A percentile compares a stretch with the other conserved stretches of the same genome.
Conservation (phyloP, 257 asterid species). For the Cinchona pubescens region DNA sequence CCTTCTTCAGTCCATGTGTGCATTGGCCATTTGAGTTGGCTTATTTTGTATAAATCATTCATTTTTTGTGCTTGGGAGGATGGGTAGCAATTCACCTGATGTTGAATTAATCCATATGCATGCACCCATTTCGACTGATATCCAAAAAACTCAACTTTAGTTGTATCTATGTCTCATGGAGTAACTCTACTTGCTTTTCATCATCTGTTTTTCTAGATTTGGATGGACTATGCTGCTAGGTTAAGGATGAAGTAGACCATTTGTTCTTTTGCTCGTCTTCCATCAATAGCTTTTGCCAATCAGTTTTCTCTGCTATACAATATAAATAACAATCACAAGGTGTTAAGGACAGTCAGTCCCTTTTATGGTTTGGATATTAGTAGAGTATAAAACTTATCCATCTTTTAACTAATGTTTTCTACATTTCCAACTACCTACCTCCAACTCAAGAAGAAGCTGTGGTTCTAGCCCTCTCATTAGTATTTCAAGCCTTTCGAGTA, state of each 20-base stretch:
- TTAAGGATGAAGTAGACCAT: not conserved
- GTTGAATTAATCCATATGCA: not conserved
- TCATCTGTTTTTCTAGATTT: not conserved
- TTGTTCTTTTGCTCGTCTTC: not conserved
- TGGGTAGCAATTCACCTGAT: not conserved
- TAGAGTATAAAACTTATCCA: too few relatives aligned
- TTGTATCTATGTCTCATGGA: not conserved
- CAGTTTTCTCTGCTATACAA: not conserved
- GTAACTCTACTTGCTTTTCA: not conserved
- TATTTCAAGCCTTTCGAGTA: not conserved
- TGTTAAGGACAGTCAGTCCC: not conserved
- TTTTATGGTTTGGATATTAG: too few relatives aligned
- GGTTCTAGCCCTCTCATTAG: not conserved
- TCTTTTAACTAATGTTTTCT: not conserved
- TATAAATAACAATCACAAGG: not conserved
- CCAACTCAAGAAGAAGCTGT: not conserved
- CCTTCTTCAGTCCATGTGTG: not conserved
- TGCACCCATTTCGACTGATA: not conserved
- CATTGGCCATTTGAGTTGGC: slow-evolving; percentile 2
- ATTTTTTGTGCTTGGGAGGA: not conserved
- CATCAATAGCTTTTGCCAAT: not conserved
- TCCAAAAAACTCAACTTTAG: not conserved
- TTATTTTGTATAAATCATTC: not conserved
- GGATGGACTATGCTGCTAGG: not conserved
- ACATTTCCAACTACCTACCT: not conserved